A percentile compares a stretch with the other conserved stretches of the same genome.
Evolutionary conservation across 2,329 filamentous ascomycete species (phyloP).

Genomic region (Leptosphaerulina australis): DNA sequence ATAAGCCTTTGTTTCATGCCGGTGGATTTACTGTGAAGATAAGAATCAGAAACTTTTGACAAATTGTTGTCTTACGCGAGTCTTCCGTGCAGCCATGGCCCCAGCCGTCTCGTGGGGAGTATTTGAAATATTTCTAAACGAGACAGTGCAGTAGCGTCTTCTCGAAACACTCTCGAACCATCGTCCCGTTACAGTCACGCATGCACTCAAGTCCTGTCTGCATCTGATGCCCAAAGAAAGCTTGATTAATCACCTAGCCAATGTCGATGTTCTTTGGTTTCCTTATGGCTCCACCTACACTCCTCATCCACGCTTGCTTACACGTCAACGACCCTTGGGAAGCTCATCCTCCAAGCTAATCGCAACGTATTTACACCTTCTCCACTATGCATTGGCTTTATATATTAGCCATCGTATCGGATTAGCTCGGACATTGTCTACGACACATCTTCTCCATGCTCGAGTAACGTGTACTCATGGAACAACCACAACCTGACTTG

Average conservation of each 20-base stretch:
- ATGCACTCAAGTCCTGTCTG: constrained; percentile 17
- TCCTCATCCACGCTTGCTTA: constrained; percentile 1
- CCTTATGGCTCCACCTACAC: not conserved
- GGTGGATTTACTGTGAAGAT: constrained; percentile 1
- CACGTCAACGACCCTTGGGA: not conserved
- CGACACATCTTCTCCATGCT: not conserved
- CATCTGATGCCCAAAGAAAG: constrained; percentile 8
- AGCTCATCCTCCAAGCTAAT: not conserved
- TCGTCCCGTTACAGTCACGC: constrained; percentile 3
- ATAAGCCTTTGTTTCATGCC: constrained; percentile 6
- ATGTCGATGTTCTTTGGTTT: not conserved
- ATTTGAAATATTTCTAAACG: constrained; percentile 38
- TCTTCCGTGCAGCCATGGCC: constrained; percentile 1
- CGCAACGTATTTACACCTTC: not conserved
- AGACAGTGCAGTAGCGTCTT: constrained; percentile 27
- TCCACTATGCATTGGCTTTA: constrained; percentile 1
- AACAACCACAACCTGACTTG: not conserved
- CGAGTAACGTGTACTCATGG: not conserved
- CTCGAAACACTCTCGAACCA: constrained; percentile 22
- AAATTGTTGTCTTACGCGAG: constrained; percentile 23
- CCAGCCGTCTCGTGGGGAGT: constrained; percentile 21
- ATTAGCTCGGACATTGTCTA: not conserved
- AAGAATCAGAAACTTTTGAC: constrained; percentile 22
- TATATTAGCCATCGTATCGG: not conserved
- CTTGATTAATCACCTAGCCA: constrained; percentile 5